These are phyloP conservation scores for Russula ochroleuca DNA, from an alignment of 768 basidiomycete genomes.

Conservation along the genomic window DNA sequence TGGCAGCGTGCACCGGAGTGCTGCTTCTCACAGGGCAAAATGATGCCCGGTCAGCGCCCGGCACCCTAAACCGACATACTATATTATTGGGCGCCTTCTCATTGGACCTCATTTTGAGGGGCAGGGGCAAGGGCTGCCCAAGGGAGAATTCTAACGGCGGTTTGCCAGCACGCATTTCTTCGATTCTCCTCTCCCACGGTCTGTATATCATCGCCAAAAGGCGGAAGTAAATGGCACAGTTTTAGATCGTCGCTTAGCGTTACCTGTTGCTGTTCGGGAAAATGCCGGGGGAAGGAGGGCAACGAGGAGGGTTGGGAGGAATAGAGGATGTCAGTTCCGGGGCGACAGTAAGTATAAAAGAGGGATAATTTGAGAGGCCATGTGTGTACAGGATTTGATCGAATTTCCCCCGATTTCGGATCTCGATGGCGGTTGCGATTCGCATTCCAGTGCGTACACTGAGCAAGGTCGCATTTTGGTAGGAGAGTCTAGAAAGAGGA, in stretches of 20 bases:
- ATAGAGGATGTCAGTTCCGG: background rate
- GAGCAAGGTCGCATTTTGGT: background rate
- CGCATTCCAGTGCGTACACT: background rate
- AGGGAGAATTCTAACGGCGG: no score
- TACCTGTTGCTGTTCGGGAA: no score
- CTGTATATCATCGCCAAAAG: no score
- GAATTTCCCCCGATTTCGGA: conserved; percentile 3
- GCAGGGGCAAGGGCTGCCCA: background rate
- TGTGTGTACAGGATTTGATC: conserved; percentile 9
- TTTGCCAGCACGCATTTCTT: no score
- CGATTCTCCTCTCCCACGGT: no score
- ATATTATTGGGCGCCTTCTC: no score
- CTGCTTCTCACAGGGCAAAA: background rate
- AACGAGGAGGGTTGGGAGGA: background rate
- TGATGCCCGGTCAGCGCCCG: background rate
- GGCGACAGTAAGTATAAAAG: conserved; percentile 9
- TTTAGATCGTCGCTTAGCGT: no score
- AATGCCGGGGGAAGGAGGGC: background rate
- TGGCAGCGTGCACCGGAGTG: background rate
- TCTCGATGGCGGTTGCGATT: background rate
- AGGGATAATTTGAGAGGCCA: conserved; percentile 11
- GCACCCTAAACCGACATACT: background rate
- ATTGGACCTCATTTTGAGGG: background rate
- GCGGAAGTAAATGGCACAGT: no score
- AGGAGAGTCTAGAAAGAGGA: background rate